Evolutionary conservation across 805 yeast species (phyloP).

Genomic region (Nakazawaea molendinolei): DNA sequence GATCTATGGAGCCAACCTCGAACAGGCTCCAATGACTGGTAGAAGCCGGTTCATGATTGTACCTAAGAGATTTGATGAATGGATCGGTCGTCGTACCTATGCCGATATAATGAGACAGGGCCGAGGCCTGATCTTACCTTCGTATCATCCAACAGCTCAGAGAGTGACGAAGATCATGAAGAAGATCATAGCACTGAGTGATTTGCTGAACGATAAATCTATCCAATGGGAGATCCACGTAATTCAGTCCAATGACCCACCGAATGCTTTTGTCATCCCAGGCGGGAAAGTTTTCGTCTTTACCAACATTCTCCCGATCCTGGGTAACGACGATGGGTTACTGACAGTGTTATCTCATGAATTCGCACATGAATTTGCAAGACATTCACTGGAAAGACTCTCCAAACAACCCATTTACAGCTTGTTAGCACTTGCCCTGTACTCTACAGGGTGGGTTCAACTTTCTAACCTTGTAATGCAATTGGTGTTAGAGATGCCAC

Average conservation of each 20-base stretch:
- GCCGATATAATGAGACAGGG: constrained; percentile 51
- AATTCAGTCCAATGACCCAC: constrained; percentile 69
- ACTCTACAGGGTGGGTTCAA: constrained; percentile 55
- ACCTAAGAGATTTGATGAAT: constrained; percentile 55
- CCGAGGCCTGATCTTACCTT: constrained; percentile 49
- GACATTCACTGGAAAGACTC: constrained; percentile 82
- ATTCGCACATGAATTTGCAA: constrained; percentile 87
- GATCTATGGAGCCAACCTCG: constrained; percentile 47
- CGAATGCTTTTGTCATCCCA: constrained; percentile 94
- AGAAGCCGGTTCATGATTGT: constrained; percentile 68
- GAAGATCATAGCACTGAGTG: constrained; percentile 54
- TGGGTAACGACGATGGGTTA: constrained; percentile 78
- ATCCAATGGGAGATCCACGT: constrained; percentile 77
- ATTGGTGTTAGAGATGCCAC: constrained; percentile 66
- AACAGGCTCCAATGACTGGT: constrained; percentile 77
- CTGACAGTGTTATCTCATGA: constrained; percentile 97
- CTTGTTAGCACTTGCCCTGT: constrained; percentile 43
- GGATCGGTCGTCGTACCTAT: constrained; percentile 61
- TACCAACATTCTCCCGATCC: constrained; percentile 68
- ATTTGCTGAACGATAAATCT: constrained; percentile 12
- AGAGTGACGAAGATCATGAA: constrained; percentile 58
- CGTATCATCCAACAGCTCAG: constrained; percentile 48
- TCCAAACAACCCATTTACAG: constrained; percentile 71
- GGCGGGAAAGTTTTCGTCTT: constrained; percentile 94
- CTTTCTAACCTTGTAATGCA: constrained; percentile 47